A percentile compares a stretch with the other conserved stretches of the same genome.
Conservation (phyloP, 192 early-diverging fungal genomes). For the Backusella circina region DNA sequence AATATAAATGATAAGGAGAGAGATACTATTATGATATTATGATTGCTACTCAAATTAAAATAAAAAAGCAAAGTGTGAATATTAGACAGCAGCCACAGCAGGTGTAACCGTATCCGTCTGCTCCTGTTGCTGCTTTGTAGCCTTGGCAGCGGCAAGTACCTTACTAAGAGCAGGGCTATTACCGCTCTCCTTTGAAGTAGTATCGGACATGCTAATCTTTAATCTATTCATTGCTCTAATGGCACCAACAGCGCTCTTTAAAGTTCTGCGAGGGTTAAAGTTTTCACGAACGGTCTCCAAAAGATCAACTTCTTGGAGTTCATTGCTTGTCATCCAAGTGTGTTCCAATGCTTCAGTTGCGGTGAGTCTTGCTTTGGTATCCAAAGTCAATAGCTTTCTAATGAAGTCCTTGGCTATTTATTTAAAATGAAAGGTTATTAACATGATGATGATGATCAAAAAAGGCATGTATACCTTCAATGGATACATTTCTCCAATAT, state of each 20-base stretch:
- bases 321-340: constrained; percentile 73
- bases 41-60: not conserved
- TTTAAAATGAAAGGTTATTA: not conserved
- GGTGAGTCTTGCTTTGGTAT: constrained; percentile 73
- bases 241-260: constrained; percentile 61
- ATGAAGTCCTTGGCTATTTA: constrained; percentile 80
- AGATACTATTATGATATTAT: not conserved
- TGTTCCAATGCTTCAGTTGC: constrained; percentile 80
- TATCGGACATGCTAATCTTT: constrained; percentile 10
- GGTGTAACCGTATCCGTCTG: not conserved
- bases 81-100: not conserved
- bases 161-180: not conserved
- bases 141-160: not conserved
- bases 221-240: constrained; percentile 59
- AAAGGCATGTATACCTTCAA: constrained; percentile 53
- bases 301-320: constrained; percentile 71
- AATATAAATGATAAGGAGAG: not conserved
- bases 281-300: constrained; percentile 78
- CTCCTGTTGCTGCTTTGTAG: not conserved
- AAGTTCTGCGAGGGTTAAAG: constrained; percentile 60
- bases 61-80: not conserved
- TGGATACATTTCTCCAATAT: constrained; percentile 82
- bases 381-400: constrained; percentile 54
- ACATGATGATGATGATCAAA: not conserved
- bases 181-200: not conserved